Evolutionary conservation across 2,329 filamentous ascomycete species (phyloP).

Genomic region (Meredithiella fracta): DNA sequence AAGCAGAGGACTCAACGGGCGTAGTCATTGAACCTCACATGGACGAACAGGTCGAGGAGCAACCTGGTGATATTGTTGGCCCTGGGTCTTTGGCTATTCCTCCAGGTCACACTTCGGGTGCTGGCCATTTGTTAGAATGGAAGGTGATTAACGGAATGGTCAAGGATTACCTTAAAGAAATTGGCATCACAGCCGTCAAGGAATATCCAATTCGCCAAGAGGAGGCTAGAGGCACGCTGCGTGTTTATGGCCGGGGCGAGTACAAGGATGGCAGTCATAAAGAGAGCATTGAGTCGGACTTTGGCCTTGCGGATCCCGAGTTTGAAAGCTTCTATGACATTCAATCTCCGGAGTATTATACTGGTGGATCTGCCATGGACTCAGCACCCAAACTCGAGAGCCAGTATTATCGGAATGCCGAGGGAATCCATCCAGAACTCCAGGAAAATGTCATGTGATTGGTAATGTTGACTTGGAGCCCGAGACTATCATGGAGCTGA

Average conservation of each 20-base stretch:
- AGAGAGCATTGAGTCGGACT: slow-evolving; percentile 15
- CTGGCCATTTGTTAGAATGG: slow-evolving; percentile 64
- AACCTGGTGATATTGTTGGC: slow-evolving; percentile 34
- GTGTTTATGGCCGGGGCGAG: slow-evolving; percentile 65
- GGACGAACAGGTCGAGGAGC: slow-evolving; percentile 34
- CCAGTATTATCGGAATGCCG: too few relatives aligned
- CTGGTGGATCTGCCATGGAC: slow-evolving; percentile 14
- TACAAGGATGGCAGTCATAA: slow-evolving; percentile 23
- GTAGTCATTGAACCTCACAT: neutral
- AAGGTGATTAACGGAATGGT: slow-evolving; percentile 51
- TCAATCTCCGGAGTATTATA: slow-evolving; percentile 34
- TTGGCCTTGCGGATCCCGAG: slow-evolving; percentile 24
- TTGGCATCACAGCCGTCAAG: slow-evolving; percentile 39
- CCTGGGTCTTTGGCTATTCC: slow-evolving; percentile 56
- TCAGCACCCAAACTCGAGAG: too few relatives aligned
- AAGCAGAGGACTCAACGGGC: neutral
- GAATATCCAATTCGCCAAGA: slow-evolving; percentile 67
- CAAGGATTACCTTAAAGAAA: slow-evolving; percentile 28
- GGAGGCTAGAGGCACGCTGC: slow-evolving; percentile 54
- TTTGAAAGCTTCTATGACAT: slow-evolving; percentile 33
- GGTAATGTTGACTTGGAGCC: slow-evolving; percentile 30
- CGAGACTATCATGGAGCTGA: slow-evolving; percentile 34
- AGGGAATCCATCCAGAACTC: neutral
- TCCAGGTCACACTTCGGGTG: slow-evolving; percentile 77
- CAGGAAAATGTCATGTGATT: neutral